Percentiles rank a stretch among this genome's conserved stretches.
These are phyloP conservation scores for Knoxdaviesia proteae DNA, from an alignment of 2,329 filamentous ascomycete species.

Conservation along the genomic window DNA sequence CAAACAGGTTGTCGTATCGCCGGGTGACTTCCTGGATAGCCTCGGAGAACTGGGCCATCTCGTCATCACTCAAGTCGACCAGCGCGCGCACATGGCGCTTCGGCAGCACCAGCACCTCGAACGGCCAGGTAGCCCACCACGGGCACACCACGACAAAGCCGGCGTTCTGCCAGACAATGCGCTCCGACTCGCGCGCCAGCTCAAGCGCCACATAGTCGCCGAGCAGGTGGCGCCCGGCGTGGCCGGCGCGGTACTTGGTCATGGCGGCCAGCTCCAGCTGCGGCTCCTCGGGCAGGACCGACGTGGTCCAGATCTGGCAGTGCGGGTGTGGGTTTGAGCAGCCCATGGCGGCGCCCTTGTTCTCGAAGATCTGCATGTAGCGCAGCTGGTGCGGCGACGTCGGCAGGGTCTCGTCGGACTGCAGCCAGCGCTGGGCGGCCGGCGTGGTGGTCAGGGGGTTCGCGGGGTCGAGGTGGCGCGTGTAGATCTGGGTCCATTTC, in stretches of 20 bases:
- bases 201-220: constrained; percentile 77
- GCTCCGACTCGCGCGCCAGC: constrained; percentile 50
- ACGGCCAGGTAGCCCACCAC: constrained; percentile 97
- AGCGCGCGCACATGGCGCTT: constrained; percentile 70
- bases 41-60: constrained; percentile 58
- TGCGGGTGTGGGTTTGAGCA: constrained; percentile 98
- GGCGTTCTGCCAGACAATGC: constrained; percentile 74
- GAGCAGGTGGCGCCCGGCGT: constrained; percentile 56
- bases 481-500: constrained; percentile 84
- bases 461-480: constrained; percentile 52
- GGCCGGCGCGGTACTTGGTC: constrained; percentile 53
- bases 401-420: constrained; percentile 17
- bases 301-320: constrained; percentile 91
- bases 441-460: constrained; percentile 35
- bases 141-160: constrained; percentile 75
- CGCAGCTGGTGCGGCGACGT: constrained; percentile 18
- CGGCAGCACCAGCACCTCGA: constrained; percentile 77
- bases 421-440: constrained; percentile 17
- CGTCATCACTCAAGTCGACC: constrained; percentile 54
- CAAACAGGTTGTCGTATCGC: constrained; percentile 90
- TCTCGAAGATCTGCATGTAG: constrained; percentile 99
- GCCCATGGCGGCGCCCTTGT: constrained; percentile 94
- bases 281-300: constrained; percentile 75
- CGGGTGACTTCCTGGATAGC: constrained; percentile 73
- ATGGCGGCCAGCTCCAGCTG: constrained; percentile 59